Conservation (phyloP, 257 asterid species). For the Striga asiatica region DNA sequence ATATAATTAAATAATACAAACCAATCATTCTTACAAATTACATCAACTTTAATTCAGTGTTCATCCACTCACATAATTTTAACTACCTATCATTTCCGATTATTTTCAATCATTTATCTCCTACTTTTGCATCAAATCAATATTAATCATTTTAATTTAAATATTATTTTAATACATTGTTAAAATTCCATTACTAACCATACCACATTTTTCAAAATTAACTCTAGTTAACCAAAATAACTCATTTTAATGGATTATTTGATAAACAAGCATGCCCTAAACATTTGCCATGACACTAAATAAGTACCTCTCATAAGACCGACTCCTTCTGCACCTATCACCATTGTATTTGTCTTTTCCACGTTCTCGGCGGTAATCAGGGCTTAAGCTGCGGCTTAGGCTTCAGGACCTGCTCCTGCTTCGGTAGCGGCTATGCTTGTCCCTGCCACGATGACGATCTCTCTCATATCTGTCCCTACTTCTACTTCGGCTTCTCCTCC, state of each 20-base stretch:
- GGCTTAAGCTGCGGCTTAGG: constrained; percentile 61
- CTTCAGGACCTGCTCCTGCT: constrained; percentile 41
- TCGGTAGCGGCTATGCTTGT: constrained; percentile 40
- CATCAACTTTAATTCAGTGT: too few species aligned
- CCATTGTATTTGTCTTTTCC: constrained; percentile 68
- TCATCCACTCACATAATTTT: too few species aligned
- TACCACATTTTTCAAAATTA: too few species aligned
- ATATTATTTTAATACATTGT: too few species aligned
- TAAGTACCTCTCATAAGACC: constrained; percentile 60
- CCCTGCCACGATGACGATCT: constrained; percentile 56
- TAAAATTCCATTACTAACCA: too few species aligned
- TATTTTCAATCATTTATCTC: too few species aligned
- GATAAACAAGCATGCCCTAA: not conserved
- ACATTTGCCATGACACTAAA: not conserved
- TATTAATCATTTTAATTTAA: too few species aligned
- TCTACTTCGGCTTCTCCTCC: constrained; percentile 73
- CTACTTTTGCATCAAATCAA: too few species aligned
- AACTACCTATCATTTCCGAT: too few species aligned
- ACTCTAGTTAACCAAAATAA: not conserved
- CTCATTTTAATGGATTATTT: too few species aligned
- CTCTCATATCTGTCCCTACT: constrained; percentile 70
- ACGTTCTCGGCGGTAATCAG: constrained; percentile 56
- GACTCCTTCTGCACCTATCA: constrained; percentile 64
- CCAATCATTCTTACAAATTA: too few species aligned
- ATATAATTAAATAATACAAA: too few species aligned